These are phyloP conservation scores for Cenchrus fungigraminus DNA, from an alignment of 176 grass and related monocot genomes.

Conservation along the genomic window DNA sequence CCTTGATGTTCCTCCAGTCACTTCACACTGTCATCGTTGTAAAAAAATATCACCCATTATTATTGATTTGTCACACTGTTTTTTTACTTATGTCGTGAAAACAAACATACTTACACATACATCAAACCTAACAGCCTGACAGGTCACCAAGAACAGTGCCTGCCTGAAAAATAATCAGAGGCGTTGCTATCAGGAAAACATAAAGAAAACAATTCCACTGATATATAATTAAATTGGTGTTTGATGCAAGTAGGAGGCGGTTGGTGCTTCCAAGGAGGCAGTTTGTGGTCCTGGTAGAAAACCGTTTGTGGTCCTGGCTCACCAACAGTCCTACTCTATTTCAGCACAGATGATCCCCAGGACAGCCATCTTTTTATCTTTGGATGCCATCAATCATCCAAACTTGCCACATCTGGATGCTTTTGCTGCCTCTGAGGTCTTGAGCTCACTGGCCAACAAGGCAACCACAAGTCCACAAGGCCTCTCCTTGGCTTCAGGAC, in stretches of 20 bases:
- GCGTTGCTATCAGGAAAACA: not conserved
- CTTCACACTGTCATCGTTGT: not conserved
- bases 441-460: constrained; percentile 18
- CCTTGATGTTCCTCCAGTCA: not conserved
- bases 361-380: constrained; percentile 13
- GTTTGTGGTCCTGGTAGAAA: constrained; percentile 61
- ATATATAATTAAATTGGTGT: not conserved
- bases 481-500: constrained; percentile 30
- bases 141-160: not conserved
- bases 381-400: constrained; percentile 40
- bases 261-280: constrained; percentile 46
- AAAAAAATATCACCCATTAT: not conserved
- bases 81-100: not conserved
- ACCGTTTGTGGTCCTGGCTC: constrained; percentile 58
- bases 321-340: constrained; percentile 50
- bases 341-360: constrained; percentile 36
- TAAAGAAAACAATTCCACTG: not conserved
- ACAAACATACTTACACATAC: not conserved
- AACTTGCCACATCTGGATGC: constrained; percentile 36
- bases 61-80: not conserved
- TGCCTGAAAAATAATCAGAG: not conserved
- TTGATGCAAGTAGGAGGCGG: constrained; percentile 20
- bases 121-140: not conserved
- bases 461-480: constrained; percentile 45
- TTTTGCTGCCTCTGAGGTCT: constrained; percentile 20